Evolutionary conservation across 257 asterid species (phyloP).

Genomic region (Verbena officinalis): DNA sequence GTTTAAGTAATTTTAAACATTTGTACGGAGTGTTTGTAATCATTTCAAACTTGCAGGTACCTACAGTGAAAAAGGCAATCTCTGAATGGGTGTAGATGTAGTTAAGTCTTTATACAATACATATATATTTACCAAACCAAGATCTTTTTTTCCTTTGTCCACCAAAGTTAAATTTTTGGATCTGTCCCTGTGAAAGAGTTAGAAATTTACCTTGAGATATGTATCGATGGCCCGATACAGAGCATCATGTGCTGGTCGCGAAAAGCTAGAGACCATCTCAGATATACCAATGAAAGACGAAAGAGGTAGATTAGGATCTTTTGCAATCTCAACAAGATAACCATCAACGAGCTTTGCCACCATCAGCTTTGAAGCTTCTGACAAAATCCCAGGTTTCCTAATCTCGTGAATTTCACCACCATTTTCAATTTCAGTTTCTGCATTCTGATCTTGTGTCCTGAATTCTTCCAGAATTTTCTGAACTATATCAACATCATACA

Average conservation of each 20-base stretch:
- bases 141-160: too few species aligned
- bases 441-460: conserved; percentile 50
- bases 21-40: too few species aligned
- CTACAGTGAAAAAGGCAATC: too few species aligned
- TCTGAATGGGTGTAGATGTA: too few species aligned
- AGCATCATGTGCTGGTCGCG: conserved; percentile 85
- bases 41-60: too few species aligned
- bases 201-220: conserved; percentile 68
- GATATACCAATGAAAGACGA: conserved; percentile 63
- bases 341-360: conserved; percentile 87
- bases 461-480: conserved; percentile 73
- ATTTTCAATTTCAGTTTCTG: conserved; percentile 46
- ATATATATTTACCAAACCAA: too few species aligned
- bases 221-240: conserved; percentile 83
- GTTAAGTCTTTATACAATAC: too few species aligned
- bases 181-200: neutral
- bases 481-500: conserved; percentile 61
- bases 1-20: too few species aligned
- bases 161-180: too few species aligned
- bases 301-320: conserved; percentile 73
- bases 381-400: conserved; percentile 72
- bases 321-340: conserved; percentile 85
- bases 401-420: conserved; percentile 68
- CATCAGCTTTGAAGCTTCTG: conserved; percentile 97
- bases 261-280: conserved; percentile 69